Evolutionary conservation across 345 rosid species (phyloP), one percentile per base, ranked within the genome.

Genomic region (Ceriops decandra): DNA sequence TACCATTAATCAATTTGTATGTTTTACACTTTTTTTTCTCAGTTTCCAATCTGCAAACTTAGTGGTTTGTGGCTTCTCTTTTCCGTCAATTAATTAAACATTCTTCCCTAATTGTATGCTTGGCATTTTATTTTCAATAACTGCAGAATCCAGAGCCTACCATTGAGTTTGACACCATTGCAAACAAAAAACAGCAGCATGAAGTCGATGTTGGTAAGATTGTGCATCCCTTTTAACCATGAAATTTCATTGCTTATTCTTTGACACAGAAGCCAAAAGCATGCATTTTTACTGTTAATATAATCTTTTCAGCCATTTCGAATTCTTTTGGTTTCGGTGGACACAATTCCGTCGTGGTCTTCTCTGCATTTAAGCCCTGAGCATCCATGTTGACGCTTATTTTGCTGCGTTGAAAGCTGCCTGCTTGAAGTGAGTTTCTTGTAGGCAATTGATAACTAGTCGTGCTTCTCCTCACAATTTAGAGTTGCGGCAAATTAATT

Each of bases 241-340:
- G 49, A 22, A 27, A 35, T 21, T 52, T 61, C 24, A 33, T 65
- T 66, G 33, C 71, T 21, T 17, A 57, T 60, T 62, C 53, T 6
- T 53, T 49, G 56, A 21, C 7, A 22, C 35, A 30, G 20, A 61
- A 61, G 60, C 72, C 5, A 27, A 31, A 52, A 21, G 56, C 57
- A n/a, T 22, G 24, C 10, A 24, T 69, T 56, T 56, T 0, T n/a
- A 0, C 19, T 62, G 13, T 70, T 13, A 63, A 15, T 66, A 22
- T 15, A 10, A 56, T 56, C 62, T 76, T 66, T 82, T 67, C 89
- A 95, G 99, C 87, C 64, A 95, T 95, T 68, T 92, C 99, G 32
- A 95, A 95, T 80, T 95, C 99, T 3, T 95, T 92, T 0, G 98
- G 99, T 36, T 95, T 95, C 9, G 98, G 99, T 67, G 99, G 99